Evolutionary conservation across 228 moss, liverwort and hornwort genomes (phyloP), one percentile per base, ranked within the genome.

Genomic region (Sphagnum magellanicum): DNA sequence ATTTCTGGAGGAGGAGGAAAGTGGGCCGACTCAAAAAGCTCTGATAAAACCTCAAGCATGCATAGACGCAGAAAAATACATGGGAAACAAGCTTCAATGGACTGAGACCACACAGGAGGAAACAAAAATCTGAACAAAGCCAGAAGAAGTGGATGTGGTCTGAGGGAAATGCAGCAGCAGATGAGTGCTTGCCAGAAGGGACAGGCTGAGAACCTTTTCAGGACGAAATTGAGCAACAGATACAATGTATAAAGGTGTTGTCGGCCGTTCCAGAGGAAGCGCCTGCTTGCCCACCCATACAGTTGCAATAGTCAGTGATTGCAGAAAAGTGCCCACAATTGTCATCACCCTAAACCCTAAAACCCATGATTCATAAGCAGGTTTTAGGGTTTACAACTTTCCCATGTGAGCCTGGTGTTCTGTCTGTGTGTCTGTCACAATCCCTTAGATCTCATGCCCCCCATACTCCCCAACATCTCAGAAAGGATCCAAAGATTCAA

Each of bases 171-270:
- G 12, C 8, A 55, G 12, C 9, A 55, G 12, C 12, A 55, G 55
- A 55, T 8, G 12, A 8, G 55, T 32, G 32, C 32, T 32, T 32
- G 32, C 32, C 32, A 32, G 32, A 32, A 55, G 16, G 61, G 52
- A 50, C 47, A 73, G 16, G 58, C 49, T 63, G n/a, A 65, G 65
- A 69, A 92, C 92, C 90, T 98, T 98, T 70, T 98, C 97, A 12
- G 93, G 90, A 16, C 93, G 93, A 69, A 97, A 93, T 67, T 93
- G 93, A 79, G 91, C 93, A 60, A 98, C 87, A 79, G 91, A 98
- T 71, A 98, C 83, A 72, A 98, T 84, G 76, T 90, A 91, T 0
- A 69, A 78, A 63, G 75, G 73, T 77, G 75, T 63, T 69, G 75
- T 69, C 51, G 79, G 69, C 79, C 97, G 83, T 77, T 82, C 85